Conservation (phyloP, 2,329 filamentous ascomycete species). For the Colletotrichum camelliae region DNA sequence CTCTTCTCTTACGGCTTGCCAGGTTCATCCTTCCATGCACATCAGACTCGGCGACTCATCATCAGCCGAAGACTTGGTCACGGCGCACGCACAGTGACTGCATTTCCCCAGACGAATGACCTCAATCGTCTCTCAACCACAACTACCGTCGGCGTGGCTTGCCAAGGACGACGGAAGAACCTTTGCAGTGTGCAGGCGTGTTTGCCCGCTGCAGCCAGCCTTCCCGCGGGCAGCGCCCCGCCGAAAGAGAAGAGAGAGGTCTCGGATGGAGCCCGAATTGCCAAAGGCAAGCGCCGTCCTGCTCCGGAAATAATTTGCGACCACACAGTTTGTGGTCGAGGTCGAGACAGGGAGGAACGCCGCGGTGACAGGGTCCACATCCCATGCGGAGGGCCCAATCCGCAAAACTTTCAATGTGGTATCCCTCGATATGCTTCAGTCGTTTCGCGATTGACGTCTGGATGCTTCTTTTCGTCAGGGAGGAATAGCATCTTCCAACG, state of each 20-base stretch:
- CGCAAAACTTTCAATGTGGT: neutral
- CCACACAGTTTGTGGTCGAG: neutral
- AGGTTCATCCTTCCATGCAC: neutral
- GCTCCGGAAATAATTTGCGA: conserved; percentile 9
- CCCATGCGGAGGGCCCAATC: neutral
- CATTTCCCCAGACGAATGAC: neutral
- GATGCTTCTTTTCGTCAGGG: neutral
- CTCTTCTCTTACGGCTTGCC: neutral
- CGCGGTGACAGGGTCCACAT: neutral
- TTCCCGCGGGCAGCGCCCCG: neutral
- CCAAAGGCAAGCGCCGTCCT: neutral
- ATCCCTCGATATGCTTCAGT: neutral
- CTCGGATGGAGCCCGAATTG: neutral
- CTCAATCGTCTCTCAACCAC: neutral
- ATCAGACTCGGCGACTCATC: neutral
- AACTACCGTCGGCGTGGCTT: neutral
- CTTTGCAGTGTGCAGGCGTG: neutral
- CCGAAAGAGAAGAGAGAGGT: neutral
- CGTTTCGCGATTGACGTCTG: neutral
- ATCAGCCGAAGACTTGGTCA: neutral
- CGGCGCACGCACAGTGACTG: neutral
- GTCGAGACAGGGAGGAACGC: neutral
- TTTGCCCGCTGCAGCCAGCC: neutral
- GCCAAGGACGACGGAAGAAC: neutral
- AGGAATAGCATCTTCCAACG: neutral